Evolutionary conservation across 352 stramenopile species (phyloP), one percentile per base, ranked within the genome.

Genomic region (Globisporangium emineosum): DNA sequence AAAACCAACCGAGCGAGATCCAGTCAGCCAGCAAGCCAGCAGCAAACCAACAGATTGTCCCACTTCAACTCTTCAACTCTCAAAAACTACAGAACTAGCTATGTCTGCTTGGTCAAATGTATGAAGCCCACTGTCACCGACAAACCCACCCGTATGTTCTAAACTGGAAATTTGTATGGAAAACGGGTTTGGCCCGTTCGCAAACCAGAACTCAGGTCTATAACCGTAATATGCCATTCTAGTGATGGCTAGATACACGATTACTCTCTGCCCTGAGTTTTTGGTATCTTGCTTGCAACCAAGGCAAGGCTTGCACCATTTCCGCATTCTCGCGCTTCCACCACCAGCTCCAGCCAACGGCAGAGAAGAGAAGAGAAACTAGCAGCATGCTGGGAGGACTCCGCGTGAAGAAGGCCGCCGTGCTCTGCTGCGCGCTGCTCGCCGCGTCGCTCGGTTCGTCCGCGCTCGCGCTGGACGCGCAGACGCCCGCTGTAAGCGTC

Each of bases 241-340:
- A 29, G 45, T 17, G 21, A 52, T 19, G 45, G 0, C 3, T 52
- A 52, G 21, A 52, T 52, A 52, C 21, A 9, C 21, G 8, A 52
- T 29, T 52, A 52, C 45, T 52, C 45, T 52, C 45, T 52, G 5
- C 43, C 45, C 45, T 52, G 45, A 52, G 45, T 52, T 52, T 40
- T 27, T 52, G 30, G 51, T 57, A 57, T 57, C 51, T 57, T 57
- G 5, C 27, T 15, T 30, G 25, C 2, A n/a, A n/a, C n/a, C n/a
- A n/a, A n/a, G n/a, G n/a, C n/a, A n/a, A n/a, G n/a, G n/a, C 27
- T 35, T n/a, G 19, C 13, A 57, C 42, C 62, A 67, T 62, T 67
- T 57, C 27, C 42, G 40, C 53, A 62, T 67, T 67, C 49, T n/a
- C 52, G 27, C 32, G 47, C 30, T 27, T 8, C 45, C 45, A 52